phyloP scores from a whole-genome alignment of 73 alveolate species.

The Paramecium pentaurelia region DNA sequence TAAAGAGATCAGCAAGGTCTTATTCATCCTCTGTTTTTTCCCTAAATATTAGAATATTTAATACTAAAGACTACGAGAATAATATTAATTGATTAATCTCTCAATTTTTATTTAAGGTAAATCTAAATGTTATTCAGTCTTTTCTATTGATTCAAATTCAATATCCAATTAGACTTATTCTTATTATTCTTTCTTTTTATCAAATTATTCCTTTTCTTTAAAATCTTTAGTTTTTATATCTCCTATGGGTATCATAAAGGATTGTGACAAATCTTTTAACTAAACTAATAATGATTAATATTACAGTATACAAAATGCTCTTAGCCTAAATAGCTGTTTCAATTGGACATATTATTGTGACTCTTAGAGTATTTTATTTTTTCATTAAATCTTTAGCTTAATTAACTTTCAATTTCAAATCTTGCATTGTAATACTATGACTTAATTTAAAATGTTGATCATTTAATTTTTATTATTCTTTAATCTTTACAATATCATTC shows the following conservation, averaged over 20 bases:
- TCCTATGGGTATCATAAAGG: neutral
- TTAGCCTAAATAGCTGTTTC: neutral
- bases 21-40: slow-evolving; percentile 14
- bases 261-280: neutral
- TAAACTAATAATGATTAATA: neutral
- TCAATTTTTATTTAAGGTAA: neutral
- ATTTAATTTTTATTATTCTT: neutral
- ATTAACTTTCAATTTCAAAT: neutral
- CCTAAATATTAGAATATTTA: neutral
- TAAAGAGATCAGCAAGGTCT: neutral
- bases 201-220: neutral
- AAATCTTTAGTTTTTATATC: neutral
- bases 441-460: slow-evolving; percentile 14
- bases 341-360: neutral
- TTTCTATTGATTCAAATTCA: neutral
- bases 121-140: neutral
- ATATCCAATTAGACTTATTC: slow-evolving; percentile 8
- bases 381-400: neutral
- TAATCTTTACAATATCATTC: neutral
- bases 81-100: neutral
- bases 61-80: neutral
- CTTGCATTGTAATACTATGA: neutral
- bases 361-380: neutral
- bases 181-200: neutral
- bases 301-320: slow-evolving; percentile 1